These are phyloP conservation scores for Aspergillus felis DNA, from an alignment of 2,329 filamentous ascomycete genomes.

Conservation along the genomic window DNA sequence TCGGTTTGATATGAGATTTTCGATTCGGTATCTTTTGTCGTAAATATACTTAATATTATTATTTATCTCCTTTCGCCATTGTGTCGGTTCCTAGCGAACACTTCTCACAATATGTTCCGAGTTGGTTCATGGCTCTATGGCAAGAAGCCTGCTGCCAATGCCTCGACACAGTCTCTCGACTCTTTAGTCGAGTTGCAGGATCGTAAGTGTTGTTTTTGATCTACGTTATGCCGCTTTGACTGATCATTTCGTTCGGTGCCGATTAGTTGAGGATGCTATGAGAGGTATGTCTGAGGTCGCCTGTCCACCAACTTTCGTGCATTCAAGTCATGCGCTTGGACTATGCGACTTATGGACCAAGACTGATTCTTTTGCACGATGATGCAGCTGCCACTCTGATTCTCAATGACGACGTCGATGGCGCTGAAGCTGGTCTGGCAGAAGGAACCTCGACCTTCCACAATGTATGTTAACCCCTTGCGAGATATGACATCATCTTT, in stretches of 20 bases:
- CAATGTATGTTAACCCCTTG: slow-evolving; percentile 46
- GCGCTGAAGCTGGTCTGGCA: slow-evolving; percentile 69
- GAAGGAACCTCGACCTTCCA: slow-evolving; percentile 83
- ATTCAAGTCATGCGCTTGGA: not conserved
- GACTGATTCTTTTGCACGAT: slow-evolving; percentile 3
- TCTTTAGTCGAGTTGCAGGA: slow-evolving; percentile 55
- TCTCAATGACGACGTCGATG: slow-evolving; percentile 86
- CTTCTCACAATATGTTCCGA: slow-evolving; percentile 32
- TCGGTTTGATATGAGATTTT: slow-evolving; percentile 6
- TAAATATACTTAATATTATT: not conserved
- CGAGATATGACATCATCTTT: slow-evolving; percentile 7
- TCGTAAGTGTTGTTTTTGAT: slow-evolving; percentile 28
- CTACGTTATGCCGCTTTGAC: slow-evolving; percentile 14
- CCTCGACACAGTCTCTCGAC: slow-evolving; percentile 54
- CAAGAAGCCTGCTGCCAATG: slow-evolving; percentile 36
- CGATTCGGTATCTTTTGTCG: not conserved
- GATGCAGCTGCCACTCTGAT: slow-evolving; percentile 62
- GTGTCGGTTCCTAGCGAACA: not conserved
- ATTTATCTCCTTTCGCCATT: slow-evolving; percentile 1
- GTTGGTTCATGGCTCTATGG: slow-evolving; percentile 45
- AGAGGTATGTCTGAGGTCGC: slow-evolving; percentile 31
- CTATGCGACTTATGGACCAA: slow-evolving; percentile 1
- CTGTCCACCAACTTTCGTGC: not conserved
- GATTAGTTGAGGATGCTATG: slow-evolving; percentile 40
- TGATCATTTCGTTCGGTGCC: slow-evolving; percentile 12